A percentile compares a stretch with the other conserved stretches of the same genome.
Conservation (phyloP, 345 rosid genomes). For the Citrus reticulata region DNA sequence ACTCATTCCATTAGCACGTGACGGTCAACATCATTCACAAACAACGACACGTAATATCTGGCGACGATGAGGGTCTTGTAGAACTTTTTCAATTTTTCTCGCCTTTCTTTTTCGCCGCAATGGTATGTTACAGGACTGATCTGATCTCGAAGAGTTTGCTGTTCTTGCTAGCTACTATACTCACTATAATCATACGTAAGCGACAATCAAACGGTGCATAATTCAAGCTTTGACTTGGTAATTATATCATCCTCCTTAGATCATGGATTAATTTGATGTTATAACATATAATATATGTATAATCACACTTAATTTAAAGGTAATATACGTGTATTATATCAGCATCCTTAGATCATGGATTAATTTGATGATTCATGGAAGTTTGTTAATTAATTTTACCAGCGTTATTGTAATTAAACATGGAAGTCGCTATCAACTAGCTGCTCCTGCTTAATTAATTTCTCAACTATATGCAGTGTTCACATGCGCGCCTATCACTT, state of each 20-base stretch:
- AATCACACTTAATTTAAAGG: too few relatives aligned
- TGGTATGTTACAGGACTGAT: not conserved
- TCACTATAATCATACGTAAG: not conserved
- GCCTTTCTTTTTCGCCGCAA: not conserved
- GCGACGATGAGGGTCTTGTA: constrained; percentile 27
- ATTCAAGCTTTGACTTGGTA: not conserved
- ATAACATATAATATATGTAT: too few relatives aligned
- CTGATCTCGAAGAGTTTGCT: not conserved
- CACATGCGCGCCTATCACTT: constrained; percentile 22
- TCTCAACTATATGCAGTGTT: not conserved
- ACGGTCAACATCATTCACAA: constrained; percentile 11
- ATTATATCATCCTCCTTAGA: not conserved
- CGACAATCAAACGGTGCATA: not conserved
- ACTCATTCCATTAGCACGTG: constrained; percentile 8
- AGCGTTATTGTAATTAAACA: not conserved
- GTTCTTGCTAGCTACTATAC: not conserved
- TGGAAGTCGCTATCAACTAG: constrained; percentile 15
- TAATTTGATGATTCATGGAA: not conserved
- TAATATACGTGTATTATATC: not conserved
- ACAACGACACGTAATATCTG: constrained; percentile 28
- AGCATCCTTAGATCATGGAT: not conserved
- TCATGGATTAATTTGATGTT: not conserved
- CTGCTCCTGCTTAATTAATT: not conserved
- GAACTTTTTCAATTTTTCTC: not conserved
- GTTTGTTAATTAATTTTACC: not conserved